Percentiles rank a stretch among this genome's conserved stretches.
These are phyloP conservation scores for Aspergillus novofumigatus DNA, from an alignment of 2,329 filamentous ascomycete genomes.

Conservation along the genomic window DNA sequence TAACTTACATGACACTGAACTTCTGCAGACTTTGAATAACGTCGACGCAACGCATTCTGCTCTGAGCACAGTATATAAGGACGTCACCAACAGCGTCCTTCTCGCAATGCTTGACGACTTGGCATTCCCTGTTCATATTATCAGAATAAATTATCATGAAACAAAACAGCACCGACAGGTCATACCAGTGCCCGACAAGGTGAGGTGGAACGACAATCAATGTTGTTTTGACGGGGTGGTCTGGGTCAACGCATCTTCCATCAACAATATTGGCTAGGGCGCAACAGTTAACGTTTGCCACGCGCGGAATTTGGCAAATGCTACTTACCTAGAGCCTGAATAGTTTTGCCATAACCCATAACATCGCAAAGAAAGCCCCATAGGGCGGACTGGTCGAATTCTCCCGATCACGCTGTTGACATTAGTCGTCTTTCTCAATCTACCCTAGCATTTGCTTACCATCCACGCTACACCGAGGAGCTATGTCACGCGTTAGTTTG, in stretches of 20 bases:
- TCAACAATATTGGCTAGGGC: slow-evolving; percentile 35
- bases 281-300: background rate
- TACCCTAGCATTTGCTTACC: slow-evolving; percentile 16
- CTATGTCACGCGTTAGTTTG: slow-evolving; percentile 15
- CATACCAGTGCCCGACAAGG: slow-evolving; percentile 34
- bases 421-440: slow-evolving; percentile 6
- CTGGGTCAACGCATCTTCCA: slow-evolving; percentile 18
- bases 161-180: background rate
- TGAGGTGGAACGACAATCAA: slow-evolving; percentile 35
- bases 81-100: slow-evolving; percentile 15
- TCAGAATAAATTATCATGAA: background rate
- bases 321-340: slow-evolving; percentile 30
- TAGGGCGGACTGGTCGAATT: slow-evolving; percentile 20
- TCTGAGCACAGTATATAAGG: slow-evolving; percentile 21
- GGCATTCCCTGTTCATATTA: slow-evolving; percentile 19
- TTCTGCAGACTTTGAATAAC: slow-evolving; percentile 12
- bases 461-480: slow-evolving; percentile 31
- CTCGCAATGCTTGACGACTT: slow-evolving; percentile 33
- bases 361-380: slow-evolving; percentile 39
- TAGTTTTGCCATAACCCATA: slow-evolving; percentile 42
- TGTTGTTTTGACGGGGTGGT: slow-evolving; percentile 26
- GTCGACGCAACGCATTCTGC: slow-evolving; percentile 17
- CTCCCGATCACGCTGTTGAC: slow-evolving; percentile 30
- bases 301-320: background rate
- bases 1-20: slow-evolving; percentile 23